Conservation (phyloP, 2,329 filamentous ascomycete species). For the Alternaria hordeiaustralica region DNA sequence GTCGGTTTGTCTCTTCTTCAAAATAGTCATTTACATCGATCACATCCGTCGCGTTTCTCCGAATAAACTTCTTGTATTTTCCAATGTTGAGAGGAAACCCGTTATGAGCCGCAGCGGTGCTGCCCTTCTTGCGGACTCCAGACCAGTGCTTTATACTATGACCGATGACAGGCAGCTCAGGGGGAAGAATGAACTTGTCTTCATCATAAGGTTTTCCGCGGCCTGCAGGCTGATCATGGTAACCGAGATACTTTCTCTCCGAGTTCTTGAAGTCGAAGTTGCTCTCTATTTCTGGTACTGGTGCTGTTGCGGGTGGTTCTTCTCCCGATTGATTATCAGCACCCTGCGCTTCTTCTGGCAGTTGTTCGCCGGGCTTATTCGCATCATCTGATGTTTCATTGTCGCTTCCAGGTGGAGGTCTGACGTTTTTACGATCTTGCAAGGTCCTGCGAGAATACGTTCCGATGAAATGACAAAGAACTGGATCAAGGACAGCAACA, state of each 20-base stretch:
- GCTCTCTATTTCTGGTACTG: background rate
- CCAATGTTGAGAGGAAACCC: conserved; percentile 23
- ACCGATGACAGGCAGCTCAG: conserved; percentile 18
- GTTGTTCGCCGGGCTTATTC: background rate
- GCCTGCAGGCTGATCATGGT: background rate
- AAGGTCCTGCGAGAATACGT: conserved; percentile 15
- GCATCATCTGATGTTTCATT: background rate
- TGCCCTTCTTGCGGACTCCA: conserved; percentile 12
- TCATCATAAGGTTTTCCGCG: background rate
- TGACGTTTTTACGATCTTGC: conserved; percentile 9
- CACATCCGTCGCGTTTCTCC: background rate
- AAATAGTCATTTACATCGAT: background rate
- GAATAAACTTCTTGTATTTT: conserved; percentile 7
- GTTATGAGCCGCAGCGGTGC: conserved; percentile 11
- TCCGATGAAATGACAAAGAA: conserved; percentile 24
- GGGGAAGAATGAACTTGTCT: conserved; percentile 15
- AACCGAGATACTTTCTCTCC: conserved; percentile 1
- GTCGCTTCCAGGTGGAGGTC: background rate
- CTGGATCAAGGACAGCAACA: conserved; percentile 26
- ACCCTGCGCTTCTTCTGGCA: background rate
- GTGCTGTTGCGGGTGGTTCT: background rate
- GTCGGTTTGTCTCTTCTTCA: background rate
- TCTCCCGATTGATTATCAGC: background rate
- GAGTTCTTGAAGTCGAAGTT: background rate
- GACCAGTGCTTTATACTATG: conserved; percentile 23